Evolutionary conservation across 805 yeast genomes (phyloP).

Genomic region (Saturnispora dispora): DNA sequence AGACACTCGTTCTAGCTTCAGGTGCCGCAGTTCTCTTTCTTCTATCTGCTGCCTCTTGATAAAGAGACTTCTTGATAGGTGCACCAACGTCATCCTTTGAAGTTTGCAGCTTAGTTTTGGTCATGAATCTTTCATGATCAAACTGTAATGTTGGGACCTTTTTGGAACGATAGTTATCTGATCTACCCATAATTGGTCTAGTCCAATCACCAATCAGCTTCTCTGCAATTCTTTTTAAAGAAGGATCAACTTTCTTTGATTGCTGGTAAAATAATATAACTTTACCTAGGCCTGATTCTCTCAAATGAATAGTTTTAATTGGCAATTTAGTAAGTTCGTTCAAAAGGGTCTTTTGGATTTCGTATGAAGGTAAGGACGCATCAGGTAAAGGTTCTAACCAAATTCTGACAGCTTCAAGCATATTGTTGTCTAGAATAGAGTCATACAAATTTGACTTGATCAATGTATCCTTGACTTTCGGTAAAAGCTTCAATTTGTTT

Average conservation of each 20-base stretch:
- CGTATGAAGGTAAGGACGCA: slow-evolving; percentile 95
- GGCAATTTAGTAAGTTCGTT: slow-evolving; percentile 69
- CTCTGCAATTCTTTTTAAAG: slow-evolving; percentile 82
- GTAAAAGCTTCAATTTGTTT: slow-evolving; percentile 68
- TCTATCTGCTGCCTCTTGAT: slow-evolving; percentile 85
- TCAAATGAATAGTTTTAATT: slow-evolving; percentile 87
- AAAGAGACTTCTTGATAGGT: slow-evolving; percentile 43
- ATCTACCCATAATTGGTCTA: slow-evolving; percentile 91
- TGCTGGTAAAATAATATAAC: slow-evolving; percentile 89
- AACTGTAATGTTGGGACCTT: slow-evolving; percentile 60
- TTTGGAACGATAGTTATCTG: slow-evolving; percentile 89
- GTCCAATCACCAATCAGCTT: slow-evolving; percentile 95
- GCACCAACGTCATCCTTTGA: slow-evolving; percentile 23
- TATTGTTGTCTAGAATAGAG: slow-evolving; percentile 85
- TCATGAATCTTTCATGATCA: slow-evolving; percentile 46
- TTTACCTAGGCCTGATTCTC: slow-evolving; percentile 92
- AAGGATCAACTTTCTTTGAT: slow-evolving; percentile 79
- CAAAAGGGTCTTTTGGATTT: slow-evolving; percentile 84
- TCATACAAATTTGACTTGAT: slow-evolving; percentile 82
- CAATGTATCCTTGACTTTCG: slow-evolving; percentile 66
- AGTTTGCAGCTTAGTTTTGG: slow-evolving; percentile 27
- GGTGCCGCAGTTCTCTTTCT: slow-evolving; percentile 95
- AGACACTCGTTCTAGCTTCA: slow-evolving; percentile 79
- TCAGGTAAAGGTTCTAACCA: slow-evolving; percentile 99
- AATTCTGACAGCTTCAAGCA: slow-evolving; percentile 84